phyloP scores from a whole-genome alignment of 805 yeast genomes.

The Danielozyma ontarioensis region DNA sequence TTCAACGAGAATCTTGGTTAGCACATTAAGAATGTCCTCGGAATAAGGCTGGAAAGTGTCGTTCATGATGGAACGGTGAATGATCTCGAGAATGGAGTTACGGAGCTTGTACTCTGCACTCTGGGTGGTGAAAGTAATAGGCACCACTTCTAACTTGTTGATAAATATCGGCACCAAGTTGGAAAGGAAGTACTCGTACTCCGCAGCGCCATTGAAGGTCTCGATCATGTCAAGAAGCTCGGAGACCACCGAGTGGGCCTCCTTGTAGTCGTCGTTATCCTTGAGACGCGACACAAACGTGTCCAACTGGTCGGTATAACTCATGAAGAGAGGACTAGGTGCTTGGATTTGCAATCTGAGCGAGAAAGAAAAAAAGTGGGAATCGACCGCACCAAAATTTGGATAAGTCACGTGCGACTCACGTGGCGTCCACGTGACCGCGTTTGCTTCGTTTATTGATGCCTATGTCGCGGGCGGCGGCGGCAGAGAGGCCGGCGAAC shows the following conservation, averaged over 20 bases:
- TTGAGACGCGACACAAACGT: slow-evolving; percentile 62
- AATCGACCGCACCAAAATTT: slow-evolving; percentile 9
- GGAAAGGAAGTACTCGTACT: slow-evolving; percentile 71
- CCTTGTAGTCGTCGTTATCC: slow-evolving; percentile 49
- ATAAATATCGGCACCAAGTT: slow-evolving; percentile 67
- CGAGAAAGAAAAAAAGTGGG: slow-evolving; percentile 14
- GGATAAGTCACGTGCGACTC: slow-evolving; percentile 18
- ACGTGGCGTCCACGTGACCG: slow-evolving; percentile 11
- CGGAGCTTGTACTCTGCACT: slow-evolving; percentile 77
- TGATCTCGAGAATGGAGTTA: slow-evolving; percentile 67
- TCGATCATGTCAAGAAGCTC: slow-evolving; percentile 87
- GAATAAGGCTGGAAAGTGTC: slow-evolving; percentile 76
- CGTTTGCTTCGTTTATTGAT: slow-evolving; percentile 2
- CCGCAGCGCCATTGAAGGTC: slow-evolving; percentile 73
- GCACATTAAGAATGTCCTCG: slow-evolving; percentile 48
- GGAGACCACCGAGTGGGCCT: slow-evolving; percentile 64
- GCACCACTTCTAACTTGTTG: slow-evolving; percentile 57
- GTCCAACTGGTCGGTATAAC: slow-evolving; percentile 55
- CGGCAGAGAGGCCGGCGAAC: slow-evolving; percentile 25
- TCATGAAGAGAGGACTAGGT: slow-evolving; percentile 20
- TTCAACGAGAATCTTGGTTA: slow-evolving; percentile 54
- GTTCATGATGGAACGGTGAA: slow-evolving; percentile 78
- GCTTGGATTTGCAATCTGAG: not conserved
- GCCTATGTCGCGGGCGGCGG: not conserved
- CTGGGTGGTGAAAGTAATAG: slow-evolving; percentile 61